phyloP scores from a whole-genome alignment of 345 rosid species.

The Erucastrum elatum region DNA sequence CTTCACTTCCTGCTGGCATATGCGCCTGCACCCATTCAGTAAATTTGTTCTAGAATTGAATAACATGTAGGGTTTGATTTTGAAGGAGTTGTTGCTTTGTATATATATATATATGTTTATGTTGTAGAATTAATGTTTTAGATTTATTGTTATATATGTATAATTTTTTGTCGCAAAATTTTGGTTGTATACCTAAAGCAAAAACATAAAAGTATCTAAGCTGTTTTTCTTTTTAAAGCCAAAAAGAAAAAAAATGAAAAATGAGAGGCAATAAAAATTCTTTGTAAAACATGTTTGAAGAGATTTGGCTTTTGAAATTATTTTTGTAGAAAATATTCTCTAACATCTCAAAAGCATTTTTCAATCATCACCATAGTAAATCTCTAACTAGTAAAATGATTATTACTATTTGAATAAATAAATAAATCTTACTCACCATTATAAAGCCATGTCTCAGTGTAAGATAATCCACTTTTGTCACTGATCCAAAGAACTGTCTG shows the following conservation, averaged over 20 bases:
- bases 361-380: background rate
- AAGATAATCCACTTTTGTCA: slow-evolving; percentile 82
- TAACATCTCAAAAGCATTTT: background rate
- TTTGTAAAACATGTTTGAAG: background rate
- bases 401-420: background rate
- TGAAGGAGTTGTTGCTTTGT: too few species aligned
- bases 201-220: background rate
- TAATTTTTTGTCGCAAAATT: background rate
- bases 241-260: background rate
- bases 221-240: background rate
- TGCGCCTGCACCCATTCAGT: slow-evolving; percentile 67
- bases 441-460: slow-evolving; percentile 92
- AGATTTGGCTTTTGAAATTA: background rate
- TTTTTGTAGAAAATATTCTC: background rate
- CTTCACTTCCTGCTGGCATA: slow-evolving; percentile 70
- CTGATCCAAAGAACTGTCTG: slow-evolving; percentile 88
- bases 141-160: background rate
- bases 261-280: background rate
- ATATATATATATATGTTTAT: too few species aligned
- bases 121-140: too few species aligned
- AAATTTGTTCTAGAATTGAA: background rate
- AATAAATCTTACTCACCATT: slow-evolving; percentile 43
- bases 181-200: background rate
- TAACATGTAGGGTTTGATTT: background rate
- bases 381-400: background rate